Base-by-base conservation (phyloP, 257 asterid species). In the Marsdenia floribunda region DNA sequence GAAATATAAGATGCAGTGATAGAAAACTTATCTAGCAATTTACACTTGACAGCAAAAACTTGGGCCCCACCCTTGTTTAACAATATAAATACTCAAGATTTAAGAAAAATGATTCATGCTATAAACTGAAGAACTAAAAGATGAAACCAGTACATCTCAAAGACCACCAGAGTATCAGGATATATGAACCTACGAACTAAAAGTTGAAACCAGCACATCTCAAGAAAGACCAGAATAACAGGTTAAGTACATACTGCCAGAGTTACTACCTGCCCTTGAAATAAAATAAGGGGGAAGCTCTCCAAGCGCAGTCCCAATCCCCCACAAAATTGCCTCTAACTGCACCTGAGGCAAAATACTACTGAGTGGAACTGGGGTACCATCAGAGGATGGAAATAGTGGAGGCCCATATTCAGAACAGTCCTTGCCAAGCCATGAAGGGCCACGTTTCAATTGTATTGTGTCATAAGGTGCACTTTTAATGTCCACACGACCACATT, bases 251-350 rank as follows among this genome's bases (percentile, higher is more conserved):
- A 6, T 22, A 21, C 15, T 3, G 33, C 3, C 24, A 37, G 70
- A 59, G 13, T 71, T 81, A 81, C 60, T 80, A 93, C 98, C 98
- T 75, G 98, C 96, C 86, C 98, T 85, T 75, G 98, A 93, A 80
- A 93, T 91, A 75, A 93, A 93, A 83, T 93, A 93, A 16, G 98
- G 98, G 68, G 97, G 98, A 58, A 93, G 97, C 80, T 93, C 98
- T 42, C 98, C 98, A 46, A 93, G 96, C 19, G 98, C 89, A 37
- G 98, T 93, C 57, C 98, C 97, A 46, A 91, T 79, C 73, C 98
- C 98, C 98, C 88, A 93, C 35, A 93, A 71, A 37, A 93, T 75
- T 55, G 97, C 97, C 82, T 93, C 98, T 46, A 93, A 83, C 84
- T 93, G 98, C 80, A 93, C 89, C 80, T 93, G 96, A 21, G 96